Evolutionary conservation across 371 early-diverging fungal species (phyloP), one percentile per base, ranked within the genome.

Genomic region (Haplosporangium sp.): DNA sequence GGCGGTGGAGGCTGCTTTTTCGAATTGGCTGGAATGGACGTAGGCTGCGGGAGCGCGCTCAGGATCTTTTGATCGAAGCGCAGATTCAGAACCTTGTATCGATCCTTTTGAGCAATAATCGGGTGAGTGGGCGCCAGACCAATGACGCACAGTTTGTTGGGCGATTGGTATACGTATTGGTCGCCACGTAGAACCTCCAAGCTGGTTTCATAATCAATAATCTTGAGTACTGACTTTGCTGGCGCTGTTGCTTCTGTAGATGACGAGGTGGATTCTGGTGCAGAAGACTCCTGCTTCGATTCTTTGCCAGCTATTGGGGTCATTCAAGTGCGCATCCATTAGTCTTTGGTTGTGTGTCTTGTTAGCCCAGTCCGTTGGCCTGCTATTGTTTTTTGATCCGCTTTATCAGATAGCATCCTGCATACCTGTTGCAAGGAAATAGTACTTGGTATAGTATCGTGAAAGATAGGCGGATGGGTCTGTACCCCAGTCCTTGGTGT

Each of bases 51-150:
- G 8, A 76, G 55, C 1, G 67, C 42, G 1, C 6, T 29, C 11
- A 59, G 23, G 42, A 71, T 67, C 43, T 67, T 67, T n/a, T 36
- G 7, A 47, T 76, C 72, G 18, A 76, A 76, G 2, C 66, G 67
- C 14, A 76, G 14, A 23, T 47, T 67, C 23, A 76, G n/a, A 41
- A 71, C 64, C 20, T 71, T 42, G 52, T 70, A 76, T 14, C 72
- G 71, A 8, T 67, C 57, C 20, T 45, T 37, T 7, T 71, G 71
- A 20, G 67, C 64, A 18, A 76, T 23, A 36, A 76, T 29, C 1
- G 77, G 77, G 37, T 76, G 77, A 0, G 77, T 67, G 6, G 77
- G 72, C 20, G 77, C 77, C 29, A 76, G 43, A 1, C 77, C 77
- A 18, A 51, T 64, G 23, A 76, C 57, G 36, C 77, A 76, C 7